Percentiles rank a stretch among this genome's conserved stretches.
Evolutionary conservation across 2,329 filamentous ascomycete species (phyloP).

Genomic region (Ambrosiella beaveri): DNA sequence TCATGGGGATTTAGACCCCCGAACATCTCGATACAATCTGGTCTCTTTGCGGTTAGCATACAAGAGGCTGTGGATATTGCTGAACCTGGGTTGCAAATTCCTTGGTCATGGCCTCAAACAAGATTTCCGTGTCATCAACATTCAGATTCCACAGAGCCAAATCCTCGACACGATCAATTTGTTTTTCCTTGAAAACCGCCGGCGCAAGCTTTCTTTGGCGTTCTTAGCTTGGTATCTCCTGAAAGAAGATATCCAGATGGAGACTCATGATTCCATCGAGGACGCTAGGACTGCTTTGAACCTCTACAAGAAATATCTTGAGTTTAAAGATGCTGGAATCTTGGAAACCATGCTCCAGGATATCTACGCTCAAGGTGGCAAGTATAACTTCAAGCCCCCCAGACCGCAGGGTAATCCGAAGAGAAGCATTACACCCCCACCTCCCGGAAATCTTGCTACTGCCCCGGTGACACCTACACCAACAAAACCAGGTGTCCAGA

Average conservation of each 20-base stretch:
- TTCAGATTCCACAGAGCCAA: conserved; percentile 77
- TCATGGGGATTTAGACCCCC: conserved; percentile 64
- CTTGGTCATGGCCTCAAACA: conserved; percentile 85
- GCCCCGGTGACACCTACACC: conserved; percentile 10
- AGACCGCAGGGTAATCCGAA: conserved; percentile 19
- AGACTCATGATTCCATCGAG: conserved; percentile 88
- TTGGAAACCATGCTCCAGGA: conserved; percentile 71
- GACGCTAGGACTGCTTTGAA: conserved; percentile 82
- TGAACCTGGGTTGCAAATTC: conserved; percentile 88
- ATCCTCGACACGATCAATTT: conserved; percentile 88
- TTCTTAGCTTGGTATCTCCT: conserved; percentile 85
- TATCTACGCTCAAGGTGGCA: conserved; percentile 46
- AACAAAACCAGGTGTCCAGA: neutral
- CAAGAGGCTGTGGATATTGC: conserved; percentile 92
- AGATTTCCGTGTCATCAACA: conserved; percentile 96
- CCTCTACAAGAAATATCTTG: conserved; percentile 74
- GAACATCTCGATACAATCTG: conserved; percentile 63
- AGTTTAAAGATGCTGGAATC: conserved; percentile 74
- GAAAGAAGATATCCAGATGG: conserved; percentile 83
- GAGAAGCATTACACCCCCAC: conserved; percentile 8
- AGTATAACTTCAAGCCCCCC: conserved; percentile 34
- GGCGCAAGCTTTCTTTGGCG: conserved; percentile 76
- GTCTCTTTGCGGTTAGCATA: conserved; percentile 82
- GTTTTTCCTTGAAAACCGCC: conserved; percentile 65
- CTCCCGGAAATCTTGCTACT: neutral